phyloP scores from a whole-genome alignment of 495 filamentous ascomycete genomes.

The Aspergillus heteromorphus region DNA sequence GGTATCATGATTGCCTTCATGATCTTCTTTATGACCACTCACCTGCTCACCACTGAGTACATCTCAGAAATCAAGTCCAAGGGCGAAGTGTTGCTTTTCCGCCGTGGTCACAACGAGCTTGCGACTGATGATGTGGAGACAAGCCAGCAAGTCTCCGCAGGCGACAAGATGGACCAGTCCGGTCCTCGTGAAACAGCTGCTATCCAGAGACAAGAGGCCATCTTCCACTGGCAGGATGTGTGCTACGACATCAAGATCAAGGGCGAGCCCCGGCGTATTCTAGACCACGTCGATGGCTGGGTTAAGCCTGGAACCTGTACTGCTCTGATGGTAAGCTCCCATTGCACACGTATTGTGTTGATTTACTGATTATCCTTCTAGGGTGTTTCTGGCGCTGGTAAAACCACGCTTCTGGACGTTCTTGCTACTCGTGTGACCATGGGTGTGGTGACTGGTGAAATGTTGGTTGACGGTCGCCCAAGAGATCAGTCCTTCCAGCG shows the following conservation, averaged over 20 bases:
- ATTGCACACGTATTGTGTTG: neutral
- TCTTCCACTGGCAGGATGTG: slow-evolving; percentile 80
- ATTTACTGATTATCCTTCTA: neutral
- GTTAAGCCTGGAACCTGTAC: slow-evolving; percentile 64
- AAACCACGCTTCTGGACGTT: slow-evolving; percentile 62
- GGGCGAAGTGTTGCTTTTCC: slow-evolving; percentile 51
- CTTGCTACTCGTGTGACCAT: slow-evolving; percentile 51
- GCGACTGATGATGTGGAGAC: slow-evolving; percentile 28
- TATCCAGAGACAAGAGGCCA: slow-evolving; percentile 56
- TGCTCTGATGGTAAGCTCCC: slow-evolving; percentile 47
- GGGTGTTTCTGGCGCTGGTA: slow-evolving; percentile 59
- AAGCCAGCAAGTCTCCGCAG: slow-evolving; percentile 21
- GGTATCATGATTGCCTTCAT: slow-evolving; percentile 65
- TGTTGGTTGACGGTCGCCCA: slow-evolving; percentile 49
- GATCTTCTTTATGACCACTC: slow-evolving; percentile 52
- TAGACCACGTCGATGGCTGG: slow-evolving; percentile 61
- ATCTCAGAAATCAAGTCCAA: slow-evolving; percentile 46
- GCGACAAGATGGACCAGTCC: slow-evolving; percentile 40
- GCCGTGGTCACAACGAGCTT: slow-evolving; percentile 33
- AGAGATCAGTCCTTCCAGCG: slow-evolving; percentile 80
- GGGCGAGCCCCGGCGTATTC: slow-evolving; percentile 51
- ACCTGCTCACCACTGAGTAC: slow-evolving; percentile 42
- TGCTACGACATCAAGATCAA: slow-evolving; percentile 66
- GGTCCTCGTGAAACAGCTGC: slow-evolving; percentile 25
- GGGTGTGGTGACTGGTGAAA: slow-evolving; percentile 49